Evolutionary conservation across 768 basidiomycete species (phyloP).

Genomic region (Suillus cothurnatus): DNA sequence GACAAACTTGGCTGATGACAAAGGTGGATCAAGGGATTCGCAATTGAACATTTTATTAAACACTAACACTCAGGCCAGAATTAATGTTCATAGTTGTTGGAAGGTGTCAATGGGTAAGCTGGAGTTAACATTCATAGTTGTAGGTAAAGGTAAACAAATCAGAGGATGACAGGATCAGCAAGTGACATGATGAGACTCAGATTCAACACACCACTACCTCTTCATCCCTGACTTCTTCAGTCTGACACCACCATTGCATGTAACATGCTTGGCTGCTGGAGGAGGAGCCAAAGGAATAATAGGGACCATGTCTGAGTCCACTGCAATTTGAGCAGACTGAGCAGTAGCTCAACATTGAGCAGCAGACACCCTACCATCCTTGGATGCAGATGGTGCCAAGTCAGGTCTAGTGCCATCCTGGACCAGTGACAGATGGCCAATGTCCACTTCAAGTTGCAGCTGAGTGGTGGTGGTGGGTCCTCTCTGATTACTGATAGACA

Average conservation of each 20-base stretch:
- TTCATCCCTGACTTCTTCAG: neutral
- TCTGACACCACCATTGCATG: neutral
- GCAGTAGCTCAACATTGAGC: neutral
- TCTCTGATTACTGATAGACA: neutral
- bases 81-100: too few species aligned
- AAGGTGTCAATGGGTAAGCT: too few species aligned
- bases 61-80: too few species aligned
- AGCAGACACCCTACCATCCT: neutral
- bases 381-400: neutral
- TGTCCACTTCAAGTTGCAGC: neutral
- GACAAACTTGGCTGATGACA: too few species aligned
- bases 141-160: neutral
- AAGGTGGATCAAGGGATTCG: too few species aligned
- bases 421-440: neutral
- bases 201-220: neutral
- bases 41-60: too few species aligned
- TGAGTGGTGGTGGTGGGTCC: neutral
- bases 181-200: too few species aligned
- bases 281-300: neutral
- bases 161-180: neutral
- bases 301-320: neutral
- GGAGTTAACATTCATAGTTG: neutral
- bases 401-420: neutral
- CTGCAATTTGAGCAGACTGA: neutral
- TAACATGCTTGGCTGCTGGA: neutral